These are phyloP conservation scores for Thelephora aurantiotincta DNA, from an alignment of 768 basidiomycete species.

Conservation along the genomic window DNA sequence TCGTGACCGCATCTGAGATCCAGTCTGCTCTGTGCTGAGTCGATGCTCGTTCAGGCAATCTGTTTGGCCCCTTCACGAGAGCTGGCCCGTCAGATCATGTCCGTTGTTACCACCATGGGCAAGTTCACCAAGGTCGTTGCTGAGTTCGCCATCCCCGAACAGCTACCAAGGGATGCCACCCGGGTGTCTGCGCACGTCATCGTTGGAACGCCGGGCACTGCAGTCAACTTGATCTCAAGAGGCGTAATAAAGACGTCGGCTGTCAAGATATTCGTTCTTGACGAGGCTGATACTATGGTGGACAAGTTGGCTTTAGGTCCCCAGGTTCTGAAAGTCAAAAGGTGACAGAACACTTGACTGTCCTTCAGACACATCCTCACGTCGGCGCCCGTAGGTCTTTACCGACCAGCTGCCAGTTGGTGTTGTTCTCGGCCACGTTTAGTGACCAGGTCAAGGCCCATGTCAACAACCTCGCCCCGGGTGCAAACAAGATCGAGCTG, in stretches of 20 bases:
- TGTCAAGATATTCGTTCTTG: constrained; percentile 88
- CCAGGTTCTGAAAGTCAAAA: constrained; percentile 86
- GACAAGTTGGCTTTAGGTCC: constrained; percentile 90
- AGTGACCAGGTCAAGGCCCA: constrained; percentile 87
- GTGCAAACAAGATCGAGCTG: constrained; percentile 92
- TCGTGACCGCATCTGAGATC: constrained; percentile 7
- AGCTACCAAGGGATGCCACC: constrained; percentile 48
- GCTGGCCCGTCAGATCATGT: constrained; percentile 94
- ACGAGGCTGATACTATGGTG: constrained; percentile 99
- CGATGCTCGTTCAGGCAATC: constrained; percentile 45
- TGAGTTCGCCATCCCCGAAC: constrained; percentile 90
- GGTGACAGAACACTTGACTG: constrained; percentile 33
- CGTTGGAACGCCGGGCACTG: constrained; percentile 93
- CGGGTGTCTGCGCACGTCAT: constrained; percentile 79
- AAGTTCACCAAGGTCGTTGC: constrained; percentile 90
- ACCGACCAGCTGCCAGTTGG: constrained; percentile 53
- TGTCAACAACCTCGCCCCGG: constrained; percentile 85
- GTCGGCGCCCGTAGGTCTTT: neutral
- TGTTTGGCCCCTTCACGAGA: constrained; percentile 98
- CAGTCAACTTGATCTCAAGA: constrained; percentile 72
- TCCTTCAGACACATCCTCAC: neutral
- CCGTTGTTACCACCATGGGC: constrained; percentile 87
- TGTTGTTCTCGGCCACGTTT: constrained; percentile 98
- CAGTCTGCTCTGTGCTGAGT: neutral
- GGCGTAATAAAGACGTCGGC: constrained; percentile 66